Base-by-base conservation (phyloP, 352 stramenopile species). In the Phytophthora brassicae region DNA sequence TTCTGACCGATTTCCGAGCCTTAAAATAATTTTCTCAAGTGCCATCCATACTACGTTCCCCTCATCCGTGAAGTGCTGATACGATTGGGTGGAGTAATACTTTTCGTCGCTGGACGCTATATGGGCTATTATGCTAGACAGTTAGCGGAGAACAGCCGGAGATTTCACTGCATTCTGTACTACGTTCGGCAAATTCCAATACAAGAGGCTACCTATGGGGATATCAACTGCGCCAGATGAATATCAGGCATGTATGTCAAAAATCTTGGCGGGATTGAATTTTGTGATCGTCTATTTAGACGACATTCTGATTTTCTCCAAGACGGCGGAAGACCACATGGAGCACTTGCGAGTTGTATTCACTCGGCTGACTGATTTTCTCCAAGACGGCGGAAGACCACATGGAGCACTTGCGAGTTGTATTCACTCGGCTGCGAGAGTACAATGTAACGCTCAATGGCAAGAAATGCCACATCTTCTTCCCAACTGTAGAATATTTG, bases 101-200 rank as follows among this genome's bases (percentile, higher is more conserved):
- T 50, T 68, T 11, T 55, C 52, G 2, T 43, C 60, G 0, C 13
- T 63, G 5, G 53, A 59, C 24, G 47, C 52, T 20, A 68, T 23
- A 58, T 68, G 45, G 52, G 46, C 26, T 62, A 62, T 7, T 63
- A 52, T 16, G 45, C 45, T 1, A 13, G 50, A 2, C 35, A 57
- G 26, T 11, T 61, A n/a, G 59, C 44, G 9, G 6, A 16, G 19
- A 1, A 4, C 0, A 45, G 50, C 41, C 16, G 59, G 3, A 11
- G 2, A 8, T 26, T n/a, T 53, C 0, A 61, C 51, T 0, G 44
- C 51, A 16, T 56, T 61, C 22, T n/a, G n/a, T n/a, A n/a, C n/a
- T n/a, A n/a, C n/a, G n/a, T 31, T 31, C 8, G 26, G 26, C 4
- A 31, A 31, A 8, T 31, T 31, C 8, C 26, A 31, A 3, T 57